phyloP scores from a whole-genome alignment of 352 stramenopile genomes.

The Sclerospora graminicola region DNA sequence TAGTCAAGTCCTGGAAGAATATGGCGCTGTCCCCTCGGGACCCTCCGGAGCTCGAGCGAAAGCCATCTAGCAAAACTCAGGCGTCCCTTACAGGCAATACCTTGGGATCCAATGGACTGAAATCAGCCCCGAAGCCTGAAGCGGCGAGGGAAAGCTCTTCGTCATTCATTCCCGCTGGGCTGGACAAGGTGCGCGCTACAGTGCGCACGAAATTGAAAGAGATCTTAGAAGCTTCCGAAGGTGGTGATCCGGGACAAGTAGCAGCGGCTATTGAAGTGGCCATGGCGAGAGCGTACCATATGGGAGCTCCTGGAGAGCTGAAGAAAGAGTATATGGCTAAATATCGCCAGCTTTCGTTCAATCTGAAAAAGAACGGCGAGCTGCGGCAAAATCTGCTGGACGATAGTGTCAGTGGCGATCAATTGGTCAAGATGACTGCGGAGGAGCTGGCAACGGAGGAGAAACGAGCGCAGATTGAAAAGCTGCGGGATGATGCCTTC shows the following conservation, averaged over 20 bases:
- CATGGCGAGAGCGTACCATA: slow-evolving; percentile 63
- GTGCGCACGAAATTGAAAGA: slow-evolving; percentile 78
- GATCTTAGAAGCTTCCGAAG: slow-evolving; percentile 42
- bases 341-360: slow-evolving; percentile 84
- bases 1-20: slow-evolving; percentile 85
- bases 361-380: slow-evolving; percentile 84
- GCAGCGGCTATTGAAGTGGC: slow-evolving; percentile 59
- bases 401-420: slow-evolving; percentile 55
- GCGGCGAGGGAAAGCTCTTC: slow-evolving; percentile 8
- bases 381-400: slow-evolving; percentile 68
- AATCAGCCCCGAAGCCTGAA: slow-evolving; percentile 17
- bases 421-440: slow-evolving; percentile 73
- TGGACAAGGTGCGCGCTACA: slow-evolving; percentile 69
- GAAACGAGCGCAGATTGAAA: slow-evolving; percentile 77
- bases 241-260: slow-evolving; percentile 37
- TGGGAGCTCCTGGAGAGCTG: slow-evolving; percentile 55
- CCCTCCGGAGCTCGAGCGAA: slow-evolving; percentile 2
- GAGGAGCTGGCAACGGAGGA: slow-evolving; percentile 84
- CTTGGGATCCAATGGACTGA: slow-evolving; percentile 18
- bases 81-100: slow-evolving; percentile 1
- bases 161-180: slow-evolving; percentile 51
- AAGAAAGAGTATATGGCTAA: slow-evolving; percentile 88
- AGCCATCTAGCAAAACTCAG: slow-evolving; percentile 12
- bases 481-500: slow-evolving; percentile 75
- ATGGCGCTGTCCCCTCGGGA: slow-evolving; percentile 61